These are phyloP conservation scores for Breynia disticha DNA, from an alignment of 441 rosid genomes.

Conservation along the genomic window DNA sequence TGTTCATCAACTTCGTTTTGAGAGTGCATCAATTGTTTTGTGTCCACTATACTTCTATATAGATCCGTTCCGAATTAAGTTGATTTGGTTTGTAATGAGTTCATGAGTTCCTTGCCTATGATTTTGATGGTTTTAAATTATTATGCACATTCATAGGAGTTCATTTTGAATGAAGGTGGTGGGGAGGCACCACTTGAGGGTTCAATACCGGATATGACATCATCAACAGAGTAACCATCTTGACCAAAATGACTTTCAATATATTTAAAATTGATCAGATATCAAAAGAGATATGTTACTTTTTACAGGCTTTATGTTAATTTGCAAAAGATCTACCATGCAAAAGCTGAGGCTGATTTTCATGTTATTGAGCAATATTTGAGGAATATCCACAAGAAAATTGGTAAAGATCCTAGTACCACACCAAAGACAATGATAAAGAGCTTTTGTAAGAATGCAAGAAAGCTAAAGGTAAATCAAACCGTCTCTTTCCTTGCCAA, in stretches of 20 bases:
- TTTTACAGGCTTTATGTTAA: slow-evolving; percentile 66
- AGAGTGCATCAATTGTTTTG: no score
- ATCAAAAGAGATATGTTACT: no score
- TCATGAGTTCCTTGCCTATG: no score
- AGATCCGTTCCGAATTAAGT: no score
- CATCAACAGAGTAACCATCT: slow-evolving; percentile 82
- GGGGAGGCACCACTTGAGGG: slow-evolving; percentile 97
- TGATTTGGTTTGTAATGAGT: background rate
- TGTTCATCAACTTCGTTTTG: no score
- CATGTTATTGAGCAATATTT: slow-evolving; percentile 57
- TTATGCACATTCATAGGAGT: slow-evolving; percentile 46
- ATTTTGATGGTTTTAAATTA: slow-evolving; percentile 6
- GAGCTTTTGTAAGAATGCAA: slow-evolving; percentile 81
- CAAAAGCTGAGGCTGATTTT: slow-evolving; percentile 86
- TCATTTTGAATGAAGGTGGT: slow-evolving; percentile 69
- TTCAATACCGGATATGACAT: slow-evolving; percentile 92
- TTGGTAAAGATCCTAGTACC: slow-evolving; percentile 53
- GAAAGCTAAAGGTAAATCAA: slow-evolving; percentile 69
- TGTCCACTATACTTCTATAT: no score
- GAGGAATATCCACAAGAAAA: slow-evolving; percentile 46
- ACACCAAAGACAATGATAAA: slow-evolving; percentile 57
- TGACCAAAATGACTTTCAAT: no score
- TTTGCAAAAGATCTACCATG: slow-evolving; percentile 83
- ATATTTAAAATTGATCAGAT: no score
- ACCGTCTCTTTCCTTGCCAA: background rate